These are phyloP conservation scores for Prunus davidiana DNA, from an alignment of 306 rosid genomes.

Conservation along the genomic window DNA sequence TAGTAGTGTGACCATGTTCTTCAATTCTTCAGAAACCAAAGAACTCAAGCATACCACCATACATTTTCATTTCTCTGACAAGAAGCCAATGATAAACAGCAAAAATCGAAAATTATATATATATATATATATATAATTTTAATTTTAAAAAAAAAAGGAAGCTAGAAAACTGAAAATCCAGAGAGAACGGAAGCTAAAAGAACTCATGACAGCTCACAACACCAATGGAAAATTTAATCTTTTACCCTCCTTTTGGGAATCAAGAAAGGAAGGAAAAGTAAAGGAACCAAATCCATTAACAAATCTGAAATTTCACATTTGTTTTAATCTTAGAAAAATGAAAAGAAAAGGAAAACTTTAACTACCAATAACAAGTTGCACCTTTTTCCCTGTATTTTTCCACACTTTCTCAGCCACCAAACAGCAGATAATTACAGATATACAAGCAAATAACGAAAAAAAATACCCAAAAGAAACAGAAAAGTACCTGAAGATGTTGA, in stretches of 20 bases:
- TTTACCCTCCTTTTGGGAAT: no score
- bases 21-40: not conserved
- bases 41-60: not conserved
- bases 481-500: slow-evolving; percentile 30
- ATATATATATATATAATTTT: no score
- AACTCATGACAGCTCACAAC: not conserved
- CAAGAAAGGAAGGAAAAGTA: no score
- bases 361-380: slow-evolving; percentile 5
- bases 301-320: not conserved
- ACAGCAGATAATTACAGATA: not conserved
- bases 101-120: not conserved
- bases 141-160: not conserved
- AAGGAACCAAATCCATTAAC: not conserved
- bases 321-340: not conserved
- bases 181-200: not conserved
- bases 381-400: not conserved
- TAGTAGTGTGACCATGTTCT: not conserved
- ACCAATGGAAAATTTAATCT: no score
- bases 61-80: not conserved
- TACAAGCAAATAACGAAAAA: not conserved
- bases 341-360: not conserved
- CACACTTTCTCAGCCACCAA: slow-evolving; percentile 17
- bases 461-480: not conserved
- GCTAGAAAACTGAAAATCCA: not conserved
- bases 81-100: not conserved